Percentiles rank a stretch among this genome's conserved stretches.
These are phyloP conservation scores for Drechslera avenae DNA, from an alignment of 2,329 filamentous ascomycete genomes.

Conservation along the genomic window DNA sequence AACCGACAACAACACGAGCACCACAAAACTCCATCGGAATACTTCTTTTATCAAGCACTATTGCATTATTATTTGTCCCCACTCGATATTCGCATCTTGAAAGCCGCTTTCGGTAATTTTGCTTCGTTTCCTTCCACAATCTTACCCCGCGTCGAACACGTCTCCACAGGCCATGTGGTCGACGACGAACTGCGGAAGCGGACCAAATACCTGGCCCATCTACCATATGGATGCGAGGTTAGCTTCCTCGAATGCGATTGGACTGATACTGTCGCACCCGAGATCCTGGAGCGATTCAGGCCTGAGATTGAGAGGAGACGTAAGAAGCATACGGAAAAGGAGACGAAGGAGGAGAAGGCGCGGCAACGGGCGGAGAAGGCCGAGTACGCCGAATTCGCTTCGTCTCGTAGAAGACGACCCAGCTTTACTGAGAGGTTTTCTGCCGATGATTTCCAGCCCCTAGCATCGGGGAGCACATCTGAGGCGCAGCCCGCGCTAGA, in stretches of 20 bases:
- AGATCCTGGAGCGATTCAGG: constrained; percentile 76
- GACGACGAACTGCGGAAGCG: constrained; percentile 83
- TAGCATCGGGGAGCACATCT: constrained; percentile 36
- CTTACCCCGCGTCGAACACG: constrained; percentile 83
- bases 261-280: constrained; percentile 82
- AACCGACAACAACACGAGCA: constrained; percentile 53
- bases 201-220: constrained; percentile 83
- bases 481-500: constrained; percentile 34
- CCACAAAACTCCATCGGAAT: constrained; percentile 59
- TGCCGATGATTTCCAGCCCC: constrained; percentile 53
- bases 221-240: constrained; percentile 89
- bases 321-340: constrained; percentile 81
- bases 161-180: constrained; percentile 84
- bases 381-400: constrained; percentile 73
- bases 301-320: constrained; percentile 76
- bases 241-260: constrained; percentile 93
- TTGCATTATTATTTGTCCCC: constrained; percentile 89
- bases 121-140: constrained; percentile 82
- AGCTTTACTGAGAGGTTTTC: constrained; percentile 60
- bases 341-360: constrained; percentile 83
- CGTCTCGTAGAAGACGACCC: constrained; percentile 65
- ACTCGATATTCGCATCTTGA: constrained; percentile 89
- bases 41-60: constrained; percentile 86
- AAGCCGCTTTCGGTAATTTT: constrained; percentile 85
- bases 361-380: constrained; percentile 79